These are phyloP conservation scores for Gyromitra esculenta DNA, from an alignment of 2,329 filamentous ascomycete species.

Conservation along the genomic window DNA sequence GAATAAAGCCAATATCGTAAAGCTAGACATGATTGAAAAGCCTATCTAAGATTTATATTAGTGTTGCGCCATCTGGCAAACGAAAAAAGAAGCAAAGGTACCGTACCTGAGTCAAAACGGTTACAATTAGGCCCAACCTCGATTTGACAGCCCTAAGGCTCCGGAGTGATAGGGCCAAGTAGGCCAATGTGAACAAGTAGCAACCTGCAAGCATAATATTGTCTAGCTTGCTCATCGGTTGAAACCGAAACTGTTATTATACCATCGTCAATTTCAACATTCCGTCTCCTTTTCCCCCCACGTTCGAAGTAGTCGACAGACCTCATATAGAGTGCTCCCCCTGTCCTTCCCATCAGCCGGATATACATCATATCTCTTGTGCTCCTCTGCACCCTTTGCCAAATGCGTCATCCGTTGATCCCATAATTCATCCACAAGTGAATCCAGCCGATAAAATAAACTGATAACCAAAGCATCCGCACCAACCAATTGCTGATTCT, in stretches of 20 bases:
- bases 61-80: constrained; percentile 1
- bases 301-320: constrained; percentile 39
- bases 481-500: constrained; percentile 72
- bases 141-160: constrained; percentile 80
- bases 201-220: constrained; percentile 71
- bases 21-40: constrained; percentile 79
- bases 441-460: constrained; percentile 73
- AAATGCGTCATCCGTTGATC: constrained; percentile 60
- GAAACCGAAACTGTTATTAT: constrained; percentile 73
- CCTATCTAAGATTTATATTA: constrained; percentile 63
- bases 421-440: constrained; percentile 73
- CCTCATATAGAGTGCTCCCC: constrained; percentile 54
- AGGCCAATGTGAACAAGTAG: constrained; percentile 71
- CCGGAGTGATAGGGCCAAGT: constrained; percentile 73
- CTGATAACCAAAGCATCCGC: constrained; percentile 83
- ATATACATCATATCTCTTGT: constrained; percentile 55
- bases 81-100: constrained; percentile 22
- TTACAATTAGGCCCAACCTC: constrained; percentile 75
- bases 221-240: constrained; percentile 75
- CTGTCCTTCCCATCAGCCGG: constrained; percentile 50
- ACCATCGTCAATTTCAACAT: constrained; percentile 34
- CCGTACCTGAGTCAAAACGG: constrained; percentile 71
- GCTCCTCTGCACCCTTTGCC: constrained; percentile 36
- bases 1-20: constrained; percentile 79
- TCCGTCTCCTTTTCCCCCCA: background rate